A percentile compares a stretch with the other conserved stretches of the same genome.
Evolutionary conservation across 2,329 filamentous ascomycete genomes (phyloP).

Genomic region (Phaeosphaeria sp.): DNA sequence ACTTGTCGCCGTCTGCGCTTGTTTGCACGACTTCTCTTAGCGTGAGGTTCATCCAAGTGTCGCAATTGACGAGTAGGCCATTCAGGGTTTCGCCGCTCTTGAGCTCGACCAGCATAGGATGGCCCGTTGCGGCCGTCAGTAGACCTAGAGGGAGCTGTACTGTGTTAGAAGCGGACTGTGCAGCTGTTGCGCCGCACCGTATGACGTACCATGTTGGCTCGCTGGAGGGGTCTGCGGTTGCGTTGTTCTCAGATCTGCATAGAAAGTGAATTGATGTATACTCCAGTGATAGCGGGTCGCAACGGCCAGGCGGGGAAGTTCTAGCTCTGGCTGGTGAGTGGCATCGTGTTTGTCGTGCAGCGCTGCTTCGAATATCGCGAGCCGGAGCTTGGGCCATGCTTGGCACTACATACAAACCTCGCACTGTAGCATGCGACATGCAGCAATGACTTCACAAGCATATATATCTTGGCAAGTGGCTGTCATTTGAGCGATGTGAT

Average conservation of each 20-base stretch:
- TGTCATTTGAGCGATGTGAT: too few species aligned
- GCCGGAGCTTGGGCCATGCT: neutral
- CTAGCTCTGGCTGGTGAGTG: neutral
- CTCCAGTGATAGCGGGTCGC: neutral
- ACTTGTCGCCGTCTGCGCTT: slow-evolving; percentile 92
- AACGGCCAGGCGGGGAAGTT: neutral
- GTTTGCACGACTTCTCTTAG: slow-evolving; percentile 97
- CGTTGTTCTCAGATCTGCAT: neutral
- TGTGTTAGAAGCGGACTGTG: slow-evolving; percentile 13
- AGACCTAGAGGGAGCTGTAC: slow-evolving; percentile 73
- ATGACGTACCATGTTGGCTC: slow-evolving; percentile 34
- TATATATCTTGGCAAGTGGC: neutral
- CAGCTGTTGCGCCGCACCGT: slow-evolving; percentile 3
- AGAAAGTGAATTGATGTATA: neutral
- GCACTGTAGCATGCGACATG: neutral
- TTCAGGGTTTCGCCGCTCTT: slow-evolving; percentile 98
- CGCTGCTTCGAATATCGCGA: neutral
- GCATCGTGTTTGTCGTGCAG: neutral
- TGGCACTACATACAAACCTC: neutral
- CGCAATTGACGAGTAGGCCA: slow-evolving; percentile 93
- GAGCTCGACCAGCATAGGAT: slow-evolving; percentile 96
- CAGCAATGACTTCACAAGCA: neutral
- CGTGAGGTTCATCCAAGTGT: slow-evolving; percentile 99
- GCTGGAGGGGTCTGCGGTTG: neutral
- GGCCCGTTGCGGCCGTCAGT: slow-evolving; percentile 93